Evolutionary conservation across 2,329 filamentous ascomycete genomes (phyloP), one percentile per base, ranked within the genome.

Genomic region (Ophiostoma montium): DNA sequence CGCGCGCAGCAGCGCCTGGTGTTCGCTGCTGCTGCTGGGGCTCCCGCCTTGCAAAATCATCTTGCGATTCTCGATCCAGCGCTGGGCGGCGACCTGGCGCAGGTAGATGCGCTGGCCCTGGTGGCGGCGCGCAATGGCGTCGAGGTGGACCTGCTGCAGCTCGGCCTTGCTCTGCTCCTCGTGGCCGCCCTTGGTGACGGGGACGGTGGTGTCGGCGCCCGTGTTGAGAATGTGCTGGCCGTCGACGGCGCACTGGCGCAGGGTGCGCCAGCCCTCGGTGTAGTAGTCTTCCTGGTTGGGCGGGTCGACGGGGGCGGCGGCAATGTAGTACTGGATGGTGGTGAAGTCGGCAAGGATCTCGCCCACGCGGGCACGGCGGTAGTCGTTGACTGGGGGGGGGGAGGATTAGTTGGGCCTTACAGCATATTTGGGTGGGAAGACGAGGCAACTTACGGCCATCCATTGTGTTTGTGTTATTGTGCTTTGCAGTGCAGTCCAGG

Each of bases 211-310:
- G 61, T 82, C 78, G 36, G 77, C 77, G 19, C 75, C 76, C 57
- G 74, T 77, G 58, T 81, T 76, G 53, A 82, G 69, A 55, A 82
- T 80, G 62, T 79, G 70, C 58, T 79, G 76, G 7, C 78, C 78
- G 57, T 82, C 78, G 38, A 78, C 59, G 46, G 70, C 67, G 63
- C 77, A 81, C 63, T 82, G 78, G 38, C 78, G 72, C 47, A 82
- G 64, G 15, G 71, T 71, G 5, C 72, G 69, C 76, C 76, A 82
- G 19, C 78, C 78, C 54, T 80, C 76, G 12, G 76, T 78, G 62
- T 77, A 74, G 58, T 79, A 78, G 58, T 82, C 78, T 48, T 75
- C 70, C 50, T 67, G 63, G 61, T 77, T 64, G 3, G 63, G 58
- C 8, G 78, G 75, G n/a, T 76, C 69, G 48, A 68, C 68, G 12